Evolutionary conservation across 495 filamentous ascomycete species (phyloP), one percentile per base, ranked within the genome.

Genomic region (Friedmanniomyces endolithicus): DNA sequence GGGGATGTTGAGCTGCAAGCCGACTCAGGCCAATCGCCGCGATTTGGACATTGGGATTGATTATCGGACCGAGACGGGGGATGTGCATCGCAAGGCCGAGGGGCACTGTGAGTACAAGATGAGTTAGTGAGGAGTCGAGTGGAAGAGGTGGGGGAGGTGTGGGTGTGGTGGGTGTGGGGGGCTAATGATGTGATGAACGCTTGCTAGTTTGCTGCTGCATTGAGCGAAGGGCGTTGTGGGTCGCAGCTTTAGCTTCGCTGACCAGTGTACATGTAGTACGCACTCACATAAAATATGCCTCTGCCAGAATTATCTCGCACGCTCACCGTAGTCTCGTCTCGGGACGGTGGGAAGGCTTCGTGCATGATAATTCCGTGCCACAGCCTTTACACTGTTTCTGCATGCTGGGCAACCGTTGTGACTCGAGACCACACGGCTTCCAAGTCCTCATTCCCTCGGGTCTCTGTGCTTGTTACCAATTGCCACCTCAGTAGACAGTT

Each of bases 21-120:
- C 94, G 23, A 98, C 95, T 64, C 80, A 84, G 52, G 87, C 88
- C 78, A 98, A 97, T 74, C 85, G 83, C 69, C 83, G 92, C 52
- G 92, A 98, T 65, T 76, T 98, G 29, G 92, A 98, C 68, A 94
- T 98, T 67, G 82, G 75, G 68, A 78, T 98, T 64, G 74, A 82
- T 23, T 98, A 96, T 73, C 75, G 77, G 59, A 76, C 95, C 31
- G 80, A 87, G 55, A 86, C 87, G 12, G 67, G 78, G 12, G 89
- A 96, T 67, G 71, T 71, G 16, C 82, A 71, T 27, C 77, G 90
- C 56, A 65, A 68, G 50, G 85, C 83, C 4, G 70, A 80, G 61
- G 90, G 90, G 47, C 69, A 68, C 59, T 87, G 85, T 63, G 75
- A 80, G 56, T 97, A 95, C 74, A 90, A 84, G 75, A 98, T 98